phyloP scores from a whole-genome alignment of 179 eudicot genomes.

The Silene vulgaris region DNA sequence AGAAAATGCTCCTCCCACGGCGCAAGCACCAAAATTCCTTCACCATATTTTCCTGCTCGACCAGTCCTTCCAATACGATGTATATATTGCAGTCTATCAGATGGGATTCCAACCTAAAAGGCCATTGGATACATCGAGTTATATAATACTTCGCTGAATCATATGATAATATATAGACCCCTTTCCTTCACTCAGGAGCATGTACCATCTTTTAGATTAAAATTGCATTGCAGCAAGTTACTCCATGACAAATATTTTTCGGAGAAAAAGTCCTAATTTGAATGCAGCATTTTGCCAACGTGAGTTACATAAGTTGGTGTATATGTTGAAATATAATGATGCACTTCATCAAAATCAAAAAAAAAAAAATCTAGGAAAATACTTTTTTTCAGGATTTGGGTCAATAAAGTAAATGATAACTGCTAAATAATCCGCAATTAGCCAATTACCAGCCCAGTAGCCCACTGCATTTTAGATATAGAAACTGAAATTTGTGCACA shows the following conservation, averaged over 20 bases:
- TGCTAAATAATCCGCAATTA: neutral
- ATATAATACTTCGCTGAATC: neutral
- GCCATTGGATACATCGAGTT: neutral
- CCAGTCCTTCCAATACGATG: slow-evolving; percentile 95
- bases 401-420: neutral
- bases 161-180: neutral
- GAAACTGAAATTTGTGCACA: neutral
- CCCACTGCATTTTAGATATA: neutral
- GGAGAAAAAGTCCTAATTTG: too few relatives aligned
- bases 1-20: slow-evolving; percentile 89
- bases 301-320: too few relatives aligned
- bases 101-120: slow-evolving; percentile 71
- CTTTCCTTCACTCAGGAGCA: neutral
- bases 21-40: slow-evolving; percentile 77
- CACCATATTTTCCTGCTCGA: slow-evolving; percentile 83
- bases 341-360: neutral
- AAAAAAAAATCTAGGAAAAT: neutral
- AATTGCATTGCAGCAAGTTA: too few relatives aligned
- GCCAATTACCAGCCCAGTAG: neutral
- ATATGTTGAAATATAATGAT: neutral
- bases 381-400: neutral
- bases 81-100: slow-evolving; percentile 73
- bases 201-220: neutral
- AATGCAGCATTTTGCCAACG: too few relatives aligned
- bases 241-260: too few relatives aligned